Evolutionary conservation across 2,329 filamentous ascomycete species (phyloP), one percentile per base, ranked within the genome.

Genomic region (Lachnellula subtilissima): DNA sequence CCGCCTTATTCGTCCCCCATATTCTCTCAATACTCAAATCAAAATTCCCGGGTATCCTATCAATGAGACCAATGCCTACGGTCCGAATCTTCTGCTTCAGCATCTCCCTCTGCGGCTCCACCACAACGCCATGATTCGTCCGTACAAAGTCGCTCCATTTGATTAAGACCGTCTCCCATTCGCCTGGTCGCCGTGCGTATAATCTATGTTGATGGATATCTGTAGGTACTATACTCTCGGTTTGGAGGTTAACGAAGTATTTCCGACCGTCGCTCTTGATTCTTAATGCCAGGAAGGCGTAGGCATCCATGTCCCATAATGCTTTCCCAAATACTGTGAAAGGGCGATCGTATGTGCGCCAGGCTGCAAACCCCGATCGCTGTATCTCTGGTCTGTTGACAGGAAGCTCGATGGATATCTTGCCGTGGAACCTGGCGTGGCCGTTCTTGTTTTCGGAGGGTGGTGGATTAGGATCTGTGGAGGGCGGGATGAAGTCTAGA

Each of bases 171-270:
- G 94, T 97, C 78, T 99, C 93, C 94, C 94, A 99, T 66, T 92
- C 81, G 0, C 91, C 91, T 0, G 89, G 86, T 8, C 83, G 82
- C 67, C 86, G 87, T 8, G 87, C 81, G 64, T 91, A 96, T 4
- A 99, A 74, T 50, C 94, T 80, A 72, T 99, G 94, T 71, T 99
- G 94, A 72, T 97, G 94, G 61, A 99, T 79, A 71, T 99, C 94
- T n/a, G 91, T 93, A 11, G 91, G 89, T 48, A 96, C 89, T 54
- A 99, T 86, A 1, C 89, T 89, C 69, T 99, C 93, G 3, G 92
- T 96, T 76, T 97, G 94, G 15, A 99, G 77, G 72, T 99, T 99
- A 67, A 99, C 84, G 56, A 96, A 90, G 76, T 97, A 99, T 66
- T 89, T 88, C 57, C 94, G 81, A 15, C 91, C 92, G 69, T 97